Evolutionary conservation across 345 rosid genomes (phyloP).

Genomic region (Aethionema arabicum): DNA sequence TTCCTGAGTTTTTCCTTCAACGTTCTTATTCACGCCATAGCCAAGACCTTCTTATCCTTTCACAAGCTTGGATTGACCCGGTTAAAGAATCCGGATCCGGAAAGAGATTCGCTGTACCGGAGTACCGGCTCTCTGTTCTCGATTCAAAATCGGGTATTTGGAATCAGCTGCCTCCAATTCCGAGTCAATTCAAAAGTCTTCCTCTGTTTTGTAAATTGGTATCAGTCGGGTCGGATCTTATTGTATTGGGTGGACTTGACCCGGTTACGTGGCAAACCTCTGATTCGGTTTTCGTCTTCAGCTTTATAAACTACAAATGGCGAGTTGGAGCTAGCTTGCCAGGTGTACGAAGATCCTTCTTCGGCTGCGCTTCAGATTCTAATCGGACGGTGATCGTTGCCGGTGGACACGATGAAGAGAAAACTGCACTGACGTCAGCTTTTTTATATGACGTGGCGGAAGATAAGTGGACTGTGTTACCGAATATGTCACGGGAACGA

Average conservation of each 20-base stretch:
- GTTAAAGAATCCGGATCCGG: conserved; percentile 11
- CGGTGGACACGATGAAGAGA: conserved; percentile 74
- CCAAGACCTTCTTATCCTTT: conserved; percentile 54
- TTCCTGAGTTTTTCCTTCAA: conserved; percentile 42
- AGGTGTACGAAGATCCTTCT: conserved; percentile 56
- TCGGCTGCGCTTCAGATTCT: conserved; percentile 64
- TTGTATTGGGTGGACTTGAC: conserved; percentile 81
- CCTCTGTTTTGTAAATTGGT: conserved; percentile 68
- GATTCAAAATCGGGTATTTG: conserved; percentile 58
- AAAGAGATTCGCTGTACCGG: conserved; percentile 38
- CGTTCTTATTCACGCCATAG: conserved; percentile 37
- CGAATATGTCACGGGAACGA: conserved; percentile 71
- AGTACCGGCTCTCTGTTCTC: conserved; percentile 43
- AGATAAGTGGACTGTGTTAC: conserved; percentile 54
- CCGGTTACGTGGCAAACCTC: conserved; percentile 60
- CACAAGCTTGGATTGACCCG: conserved; percentile 53
- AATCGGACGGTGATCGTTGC: conserved; percentile 62
- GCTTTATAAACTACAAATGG: conserved; percentile 59
- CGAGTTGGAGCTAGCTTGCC: conserved; percentile 67
- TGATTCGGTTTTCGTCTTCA: conserved; percentile 49
- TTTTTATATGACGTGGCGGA: conserved; percentile 56
- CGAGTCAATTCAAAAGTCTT: conserved; percentile 45
- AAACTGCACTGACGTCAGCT: conserved; percentile 64
- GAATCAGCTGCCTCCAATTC: conserved; percentile 56
- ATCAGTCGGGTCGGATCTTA: conserved; percentile 56